These are phyloP conservation scores for Centella asiatica DNA, from an alignment of 129 eudicot genomes.

Conservation along the genomic window DNA sequence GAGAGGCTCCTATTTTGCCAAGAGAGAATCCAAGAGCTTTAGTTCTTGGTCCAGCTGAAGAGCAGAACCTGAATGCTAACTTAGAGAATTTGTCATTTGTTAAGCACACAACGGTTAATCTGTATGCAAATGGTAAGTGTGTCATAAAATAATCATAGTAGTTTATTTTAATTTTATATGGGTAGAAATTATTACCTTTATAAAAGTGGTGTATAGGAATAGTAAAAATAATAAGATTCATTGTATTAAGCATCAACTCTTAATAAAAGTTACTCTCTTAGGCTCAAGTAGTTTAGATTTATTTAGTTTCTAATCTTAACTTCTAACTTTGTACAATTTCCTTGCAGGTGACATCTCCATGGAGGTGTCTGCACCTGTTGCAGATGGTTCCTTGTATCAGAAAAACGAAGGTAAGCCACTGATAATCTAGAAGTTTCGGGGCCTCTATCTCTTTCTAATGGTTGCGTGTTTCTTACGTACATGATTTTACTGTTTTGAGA, in stretches of 20 bases:
- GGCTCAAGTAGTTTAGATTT: neutral
- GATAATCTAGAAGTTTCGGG: neutral
- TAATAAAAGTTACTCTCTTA: neutral
- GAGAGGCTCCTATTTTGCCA: conserved; percentile 22
- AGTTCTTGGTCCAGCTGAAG: conserved; percentile 19
- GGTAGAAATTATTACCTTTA: too few species aligned
- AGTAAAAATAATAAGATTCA: too few species aligned
- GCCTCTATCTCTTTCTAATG: neutral
- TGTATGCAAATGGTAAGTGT: conserved; percentile 19
- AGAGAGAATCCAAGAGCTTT: conserved; percentile 56
- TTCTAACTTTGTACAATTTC: neutral
- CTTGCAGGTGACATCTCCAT: conserved; percentile 7
- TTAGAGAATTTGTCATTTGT: conserved; percentile 9
- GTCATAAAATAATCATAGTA: neutral
- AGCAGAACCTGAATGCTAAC: conserved; percentile 10
- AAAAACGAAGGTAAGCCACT: conserved; percentile 11
- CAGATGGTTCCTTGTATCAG: neutral
- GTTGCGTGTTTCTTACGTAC: neutral
- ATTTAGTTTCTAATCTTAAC: neutral
- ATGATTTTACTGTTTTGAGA: too few species aligned
- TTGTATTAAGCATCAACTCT: neutral
- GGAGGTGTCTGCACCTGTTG: conserved; percentile 4
- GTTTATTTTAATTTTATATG: too few species aligned
- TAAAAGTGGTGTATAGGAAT: too few species aligned
- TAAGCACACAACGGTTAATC: conserved; percentile 6